A percentile compares a stretch with the other conserved stretches of the same genome.
Conservation (phyloP, 345 rosid species). For the Camelina hispida region DNA sequence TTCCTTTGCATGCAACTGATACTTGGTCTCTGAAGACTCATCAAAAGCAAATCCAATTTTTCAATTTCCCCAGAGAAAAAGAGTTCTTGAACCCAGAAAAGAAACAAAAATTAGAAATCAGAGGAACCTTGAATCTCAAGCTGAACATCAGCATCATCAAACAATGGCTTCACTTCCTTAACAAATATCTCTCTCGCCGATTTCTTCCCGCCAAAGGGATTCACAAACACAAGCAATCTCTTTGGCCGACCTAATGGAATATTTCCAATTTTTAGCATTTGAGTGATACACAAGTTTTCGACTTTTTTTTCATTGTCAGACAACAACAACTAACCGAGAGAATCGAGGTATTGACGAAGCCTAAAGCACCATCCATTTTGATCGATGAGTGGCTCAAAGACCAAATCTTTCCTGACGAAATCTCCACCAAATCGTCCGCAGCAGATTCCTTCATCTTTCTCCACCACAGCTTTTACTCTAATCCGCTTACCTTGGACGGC, state of each 20-base stretch:
- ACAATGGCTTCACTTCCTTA: conserved; percentile 72
- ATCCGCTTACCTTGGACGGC: conserved; percentile 58
- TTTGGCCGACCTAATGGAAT: conserved; percentile 68
- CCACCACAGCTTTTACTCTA: conserved; percentile 56
- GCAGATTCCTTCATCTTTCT: conserved; percentile 54
- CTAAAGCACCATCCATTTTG: conserved; percentile 53
- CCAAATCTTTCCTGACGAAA: conserved; percentile 65
- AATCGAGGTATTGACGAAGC: conserved; percentile 62
- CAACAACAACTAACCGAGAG: conserved; percentile 55
- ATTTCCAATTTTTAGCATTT: conserved; percentile 14
- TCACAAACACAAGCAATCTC: conserved; percentile 71
- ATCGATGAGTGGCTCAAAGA: conserved; percentile 60
- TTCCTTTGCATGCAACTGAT: conserved; percentile 85
- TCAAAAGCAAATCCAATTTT: conserved; percentile 7
- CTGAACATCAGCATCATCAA: conserved; percentile 77
- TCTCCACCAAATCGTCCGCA: conserved; percentile 51
- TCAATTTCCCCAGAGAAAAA: background rate
- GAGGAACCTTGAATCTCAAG: conserved; percentile 72
- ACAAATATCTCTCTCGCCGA: conserved; percentile 63
- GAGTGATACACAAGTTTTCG: conserved; percentile 29
- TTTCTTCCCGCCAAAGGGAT: conserved; percentile 90
- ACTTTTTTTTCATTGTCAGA: too few relatives aligned
- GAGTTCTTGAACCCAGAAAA: background rate
- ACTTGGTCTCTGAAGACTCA: conserved; percentile 61
- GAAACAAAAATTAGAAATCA: background rate